phyloP scores from a whole-genome alignment of 768 basidiomycete species.

The Lentinula aciculospora region DNA sequence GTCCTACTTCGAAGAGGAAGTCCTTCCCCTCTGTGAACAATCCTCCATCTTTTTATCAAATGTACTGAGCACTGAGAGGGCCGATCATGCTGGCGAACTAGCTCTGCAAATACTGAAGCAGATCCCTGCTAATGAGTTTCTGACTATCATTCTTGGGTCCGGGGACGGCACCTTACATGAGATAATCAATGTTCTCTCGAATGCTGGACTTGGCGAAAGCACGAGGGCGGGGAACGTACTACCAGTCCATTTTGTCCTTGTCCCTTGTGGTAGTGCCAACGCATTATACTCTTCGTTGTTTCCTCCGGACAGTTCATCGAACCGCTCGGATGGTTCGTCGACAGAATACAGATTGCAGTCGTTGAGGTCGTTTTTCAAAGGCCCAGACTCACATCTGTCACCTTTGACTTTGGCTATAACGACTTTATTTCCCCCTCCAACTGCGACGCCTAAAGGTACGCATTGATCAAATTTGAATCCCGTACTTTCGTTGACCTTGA shows the following conservation, averaged over 20 bases:
- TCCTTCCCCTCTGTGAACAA: constrained; percentile 57
- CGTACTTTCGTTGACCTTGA: background rate
- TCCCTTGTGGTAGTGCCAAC: constrained; percentile 87
- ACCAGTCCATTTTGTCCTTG: constrained; percentile 39
- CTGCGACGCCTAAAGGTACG: constrained; percentile 15
- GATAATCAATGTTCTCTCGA: constrained; percentile 59
- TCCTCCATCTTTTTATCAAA: constrained; percentile 32
- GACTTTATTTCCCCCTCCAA: constrained; percentile 30
- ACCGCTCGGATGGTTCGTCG: constrained; percentile 15
- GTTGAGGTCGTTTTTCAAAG: constrained; percentile 43
- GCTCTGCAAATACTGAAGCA: constrained; percentile 34
- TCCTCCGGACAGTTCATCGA: constrained; percentile 34
- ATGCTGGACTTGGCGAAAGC: constrained; percentile 16
- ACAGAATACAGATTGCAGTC: constrained; percentile 47
- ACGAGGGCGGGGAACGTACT: constrained; percentile 12
- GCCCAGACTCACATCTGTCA: constrained; percentile 18
- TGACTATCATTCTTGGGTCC: constrained; percentile 57
- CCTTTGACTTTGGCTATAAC: constrained; percentile 54
- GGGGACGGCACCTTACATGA: constrained; percentile 95
- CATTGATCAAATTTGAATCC: background rate
- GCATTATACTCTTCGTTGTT: constrained; percentile 81
- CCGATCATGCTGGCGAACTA: constrained; percentile 50
- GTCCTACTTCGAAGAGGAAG: constrained; percentile 50
- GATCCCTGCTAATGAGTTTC: constrained; percentile 16
- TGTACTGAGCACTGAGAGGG: constrained; percentile 40